Base-by-base conservation (phyloP, 129 eudicot genomes). In the Silybum marianum region DNA sequence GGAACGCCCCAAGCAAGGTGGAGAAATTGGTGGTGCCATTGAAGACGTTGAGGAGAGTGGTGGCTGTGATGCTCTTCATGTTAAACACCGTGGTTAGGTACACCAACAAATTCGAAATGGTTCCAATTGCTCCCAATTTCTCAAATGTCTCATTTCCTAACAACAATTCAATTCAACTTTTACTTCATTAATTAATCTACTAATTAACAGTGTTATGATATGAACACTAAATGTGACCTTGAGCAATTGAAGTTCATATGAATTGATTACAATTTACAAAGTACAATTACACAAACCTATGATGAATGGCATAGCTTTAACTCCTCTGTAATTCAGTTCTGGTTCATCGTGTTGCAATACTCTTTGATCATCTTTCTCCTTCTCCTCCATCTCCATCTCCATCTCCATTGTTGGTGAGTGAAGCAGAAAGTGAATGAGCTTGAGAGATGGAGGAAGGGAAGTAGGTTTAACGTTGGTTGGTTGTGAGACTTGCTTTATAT, bases 61-160 rank as follows among this genome's bases (percentile, higher is more conserved):
- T 83, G 2, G 97, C 95, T 16, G 89, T 78, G 51, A 91, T 84
- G 79, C 88, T 85, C 25, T 78, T 84, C 88, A 94, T 77, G 81
- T 91, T 91, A 77, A 94, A 94, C 11, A 94, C 87, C 5, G 95
- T 85, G 0, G 91, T 94, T 36, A 94, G 74, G 14, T 90, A 91
- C 9, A 94, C 89, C 81, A 90, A 78, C 30, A 94, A 72, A 62
- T 94, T 94, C 12, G 86, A 79, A 4, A 88, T 24, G 3, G 90
- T 87, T 24, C 98, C 98, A 25, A 94, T 84, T 32, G 96, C 96
- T 88, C 98, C 98, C 2, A 93, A 92, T 85, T 93, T 93, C 90
- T 93, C 98, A 79, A 91, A 93, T 3, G 96, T 93, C 90, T 93
- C 98, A 75, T 93, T 93, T 77, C 98, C 98, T 93, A 28, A 21